Evolutionary conservation across 2,329 filamentous ascomycete genomes (phyloP).

Genomic region (Penicillium crustosum): DNA sequence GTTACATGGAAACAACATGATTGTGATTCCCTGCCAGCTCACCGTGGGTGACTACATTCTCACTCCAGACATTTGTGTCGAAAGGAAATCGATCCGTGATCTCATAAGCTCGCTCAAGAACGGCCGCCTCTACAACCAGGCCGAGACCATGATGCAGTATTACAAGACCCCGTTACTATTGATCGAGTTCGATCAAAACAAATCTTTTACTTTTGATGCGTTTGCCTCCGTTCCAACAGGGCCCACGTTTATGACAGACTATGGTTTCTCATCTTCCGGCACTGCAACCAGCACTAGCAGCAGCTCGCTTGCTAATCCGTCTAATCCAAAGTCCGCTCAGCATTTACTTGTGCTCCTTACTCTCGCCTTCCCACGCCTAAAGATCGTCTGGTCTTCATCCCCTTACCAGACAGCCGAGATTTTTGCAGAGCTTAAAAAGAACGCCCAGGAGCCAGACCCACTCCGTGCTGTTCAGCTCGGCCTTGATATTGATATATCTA

Average conservation of each 20-base stretch:
- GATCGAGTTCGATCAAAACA: constrained; percentile 97
- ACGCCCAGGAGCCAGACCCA: constrained; percentile 86
- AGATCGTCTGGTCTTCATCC: constrained; percentile 89
- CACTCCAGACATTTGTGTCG: constrained; percentile 85
- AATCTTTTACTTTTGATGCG: constrained; percentile 90
- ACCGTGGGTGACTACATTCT: constrained; percentile 97
- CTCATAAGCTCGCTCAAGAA: constrained; percentile 89
- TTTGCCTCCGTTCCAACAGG: constrained; percentile 44
- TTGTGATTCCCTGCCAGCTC: constrained; percentile 89
- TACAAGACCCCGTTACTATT: constrained; percentile 88
- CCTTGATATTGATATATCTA: constrained; percentile 57
- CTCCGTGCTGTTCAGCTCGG: constrained; percentile 81
- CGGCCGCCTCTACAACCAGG: constrained; percentile 86
- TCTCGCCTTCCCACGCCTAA: constrained; percentile 82
- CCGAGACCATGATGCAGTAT: constrained; percentile 89
- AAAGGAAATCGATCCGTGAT: constrained; percentile 90
- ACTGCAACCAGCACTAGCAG: constrained; percentile 55
- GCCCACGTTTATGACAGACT: constrained; percentile 51
- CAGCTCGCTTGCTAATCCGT: constrained; percentile 61
- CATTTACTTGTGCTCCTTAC: constrained; percentile 89
- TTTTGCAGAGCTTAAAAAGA: constrained; percentile 87
- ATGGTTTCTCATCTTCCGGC: constrained; percentile 49
- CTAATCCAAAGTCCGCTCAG: constrained; percentile 73
- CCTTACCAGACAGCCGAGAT: constrained; percentile 98
- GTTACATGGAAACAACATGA: constrained; percentile 82